phyloP scores from a whole-genome alignment of 2,329 filamentous ascomycete genomes.

The Dothidotthia symphoricarpi region DNA sequence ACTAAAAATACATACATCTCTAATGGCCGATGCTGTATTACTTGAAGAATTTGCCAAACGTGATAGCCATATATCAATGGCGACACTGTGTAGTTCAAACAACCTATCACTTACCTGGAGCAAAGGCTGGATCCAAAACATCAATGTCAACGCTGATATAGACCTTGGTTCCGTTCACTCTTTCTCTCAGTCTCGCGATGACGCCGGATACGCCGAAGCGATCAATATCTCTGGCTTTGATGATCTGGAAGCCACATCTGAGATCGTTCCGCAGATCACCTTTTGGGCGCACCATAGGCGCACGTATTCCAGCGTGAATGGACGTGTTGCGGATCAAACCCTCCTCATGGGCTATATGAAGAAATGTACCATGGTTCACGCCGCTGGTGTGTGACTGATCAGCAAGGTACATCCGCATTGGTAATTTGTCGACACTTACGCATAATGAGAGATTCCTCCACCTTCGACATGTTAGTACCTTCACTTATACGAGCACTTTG shows the following conservation, averaged over 20 bases:
- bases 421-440: slow-evolving; percentile 42
- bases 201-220: slow-evolving; percentile 49
- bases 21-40: not conserved
- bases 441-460: slow-evolving; percentile 60
- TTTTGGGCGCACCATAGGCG: slow-evolving; percentile 51
- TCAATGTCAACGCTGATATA: slow-evolving; percentile 60
- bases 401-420: not conserved
- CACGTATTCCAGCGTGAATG: slow-evolving; percentile 62
- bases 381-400: slow-evolving; percentile 31
- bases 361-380: slow-evolving; percentile 61
- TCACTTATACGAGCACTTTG: not conserved
- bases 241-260: slow-evolving; percentile 58
- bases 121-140: slow-evolving; percentile 56
- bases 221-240: slow-evolving; percentile 58
- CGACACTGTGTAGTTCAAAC: too few relatives aligned
- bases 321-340: slow-evolving; percentile 58
- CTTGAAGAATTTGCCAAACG: too few relatives aligned
- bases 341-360: slow-evolving; percentile 63
- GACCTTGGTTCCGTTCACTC: slow-evolving; percentile 54
- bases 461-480: slow-evolving; percentile 34
- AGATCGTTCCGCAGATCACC: slow-evolving; percentile 57
- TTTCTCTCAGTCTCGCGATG: slow-evolving; percentile 50
- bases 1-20: too few relatives aligned
- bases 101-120: slow-evolving; percentile 47
- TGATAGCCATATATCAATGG: too few relatives aligned